These are phyloP conservation scores for Botrytis deweyae DNA, from an alignment of 2,329 filamentous ascomycete species.

Conservation along the genomic window DNA sequence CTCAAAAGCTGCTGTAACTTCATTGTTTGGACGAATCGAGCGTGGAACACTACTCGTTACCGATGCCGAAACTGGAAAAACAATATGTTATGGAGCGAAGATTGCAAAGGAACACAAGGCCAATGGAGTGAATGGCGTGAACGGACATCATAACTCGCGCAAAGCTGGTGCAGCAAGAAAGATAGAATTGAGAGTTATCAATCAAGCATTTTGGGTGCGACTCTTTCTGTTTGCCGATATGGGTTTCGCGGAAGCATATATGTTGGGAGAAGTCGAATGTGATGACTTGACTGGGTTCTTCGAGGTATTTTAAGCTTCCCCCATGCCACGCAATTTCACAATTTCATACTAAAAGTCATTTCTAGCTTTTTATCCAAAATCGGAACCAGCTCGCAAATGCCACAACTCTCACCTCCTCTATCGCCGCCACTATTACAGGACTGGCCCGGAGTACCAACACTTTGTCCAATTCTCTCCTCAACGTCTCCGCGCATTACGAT, in stretches of 20 bases:
- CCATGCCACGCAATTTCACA: neutral
- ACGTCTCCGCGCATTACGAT: constrained; percentile 72
- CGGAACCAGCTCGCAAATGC: constrained; percentile 63
- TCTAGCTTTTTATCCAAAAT: constrained; percentile 68
- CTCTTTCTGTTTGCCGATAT: constrained; percentile 70
- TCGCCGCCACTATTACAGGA: constrained; percentile 57
- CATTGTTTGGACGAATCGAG: constrained; percentile 49
- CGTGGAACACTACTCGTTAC: constrained; percentile 49
- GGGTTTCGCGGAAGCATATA: constrained; percentile 67
- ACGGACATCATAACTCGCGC: constrained; percentile 39
- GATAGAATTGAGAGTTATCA: constrained; percentile 59
- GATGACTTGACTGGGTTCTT: constrained; percentile 68
- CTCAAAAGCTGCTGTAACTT: constrained; percentile 48
- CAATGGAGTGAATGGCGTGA: constrained; percentile 34
- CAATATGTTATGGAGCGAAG: constrained; percentile 49
- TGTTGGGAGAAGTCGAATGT: constrained; percentile 69
- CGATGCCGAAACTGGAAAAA: constrained; percentile 47
- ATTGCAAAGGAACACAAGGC: constrained; percentile 42
- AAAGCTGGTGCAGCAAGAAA: constrained; percentile 43
- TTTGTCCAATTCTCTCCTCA: constrained; percentile 58
- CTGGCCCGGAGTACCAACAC: constrained; percentile 59
- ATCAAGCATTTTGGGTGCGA: constrained; percentile 69
- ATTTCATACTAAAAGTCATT: neutral
- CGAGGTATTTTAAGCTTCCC: constrained; percentile 45
- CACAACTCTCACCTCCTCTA: constrained; percentile 58